Conservation (phyloP, 192 early-diverging fungal species). For the Thamnidium elegans region DNA sequence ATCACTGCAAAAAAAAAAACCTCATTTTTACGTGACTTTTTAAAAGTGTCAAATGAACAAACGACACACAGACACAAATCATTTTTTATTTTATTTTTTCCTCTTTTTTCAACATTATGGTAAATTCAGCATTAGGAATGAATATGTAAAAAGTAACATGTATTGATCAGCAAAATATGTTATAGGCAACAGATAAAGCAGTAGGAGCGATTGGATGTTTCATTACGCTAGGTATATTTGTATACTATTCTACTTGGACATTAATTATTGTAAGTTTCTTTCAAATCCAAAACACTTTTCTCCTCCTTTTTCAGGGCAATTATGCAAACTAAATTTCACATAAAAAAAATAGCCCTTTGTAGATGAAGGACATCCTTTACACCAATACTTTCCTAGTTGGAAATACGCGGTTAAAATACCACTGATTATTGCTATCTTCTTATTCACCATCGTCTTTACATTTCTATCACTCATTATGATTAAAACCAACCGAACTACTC, state of each 20-base stretch:
- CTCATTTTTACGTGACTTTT: no score
- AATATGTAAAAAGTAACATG: no score
- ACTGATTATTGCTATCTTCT: constrained; percentile 75
- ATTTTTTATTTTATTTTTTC: no score
- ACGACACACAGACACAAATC: no score
- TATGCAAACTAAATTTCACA: not conserved
- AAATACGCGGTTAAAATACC: constrained; percentile 87
- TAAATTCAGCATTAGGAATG: no score
- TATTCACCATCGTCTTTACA: constrained; percentile 69
- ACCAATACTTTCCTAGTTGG: constrained; percentile 74
- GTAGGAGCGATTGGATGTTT: constrained; percentile 76
- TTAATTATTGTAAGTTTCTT: constrained; percentile 68
- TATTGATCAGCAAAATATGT: not conserved
- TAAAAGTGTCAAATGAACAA: no score
- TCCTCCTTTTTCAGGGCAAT: no score
- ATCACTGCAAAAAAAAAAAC: no score
- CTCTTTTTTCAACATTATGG: no score
- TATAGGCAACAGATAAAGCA: constrained; percentile 63
- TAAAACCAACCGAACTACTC: constrained; percentile 44
- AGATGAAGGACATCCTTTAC: constrained; percentile 73
- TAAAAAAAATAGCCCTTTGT: constrained; percentile 68
- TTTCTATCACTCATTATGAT: constrained; percentile 89
- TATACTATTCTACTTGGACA: constrained; percentile 91
- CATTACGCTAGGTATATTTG: constrained; percentile 69
- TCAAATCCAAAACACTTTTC: not conserved